These are phyloP conservation scores for Pelargonium australe DNA, from an alignment of 441 rosid species.

Conservation along the genomic window DNA sequence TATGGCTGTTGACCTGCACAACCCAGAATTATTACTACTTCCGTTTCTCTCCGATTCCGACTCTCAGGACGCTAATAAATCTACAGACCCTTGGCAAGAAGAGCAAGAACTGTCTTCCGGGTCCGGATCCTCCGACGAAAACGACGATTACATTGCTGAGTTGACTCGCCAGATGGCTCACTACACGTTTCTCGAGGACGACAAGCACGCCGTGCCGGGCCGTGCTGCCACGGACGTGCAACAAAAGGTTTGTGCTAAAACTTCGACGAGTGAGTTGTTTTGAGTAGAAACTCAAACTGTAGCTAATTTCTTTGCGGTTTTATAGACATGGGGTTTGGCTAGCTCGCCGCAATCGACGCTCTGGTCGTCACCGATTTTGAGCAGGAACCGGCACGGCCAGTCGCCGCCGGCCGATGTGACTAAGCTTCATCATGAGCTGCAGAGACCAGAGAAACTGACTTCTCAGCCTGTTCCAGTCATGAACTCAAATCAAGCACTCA, in stretches of 20 bases:
- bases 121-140: slow-evolving; percentile 18
- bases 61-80: background rate
- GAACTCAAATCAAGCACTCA: background rate
- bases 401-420: no score
- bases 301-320: background rate
- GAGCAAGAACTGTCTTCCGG: background rate
- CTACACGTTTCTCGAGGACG: slow-evolving; percentile 69
- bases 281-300: background rate
- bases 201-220: slow-evolving; percentile 22
- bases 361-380: slow-evolving; percentile 38
- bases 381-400: slow-evolving; percentile 24
- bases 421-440: no score
- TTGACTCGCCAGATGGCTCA: slow-evolving; percentile 80
- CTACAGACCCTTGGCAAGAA: background rate
- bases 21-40: slow-evolving; percentile 22
- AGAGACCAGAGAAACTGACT: no score
- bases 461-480: background rate
- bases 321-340: slow-evolving; percentile 31
- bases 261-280: background rate
- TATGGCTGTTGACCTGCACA: slow-evolving; percentile 42
- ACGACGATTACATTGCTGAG: slow-evolving; percentile 51
- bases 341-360: slow-evolving; percentile 46
- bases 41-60: slow-evolving; percentile 10
- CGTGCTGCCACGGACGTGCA: background rate
- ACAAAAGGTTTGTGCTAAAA: background rate